Evolutionary conservation across 345 rosid species (phyloP).

Genomic region (Iberis pinnata): DNA sequence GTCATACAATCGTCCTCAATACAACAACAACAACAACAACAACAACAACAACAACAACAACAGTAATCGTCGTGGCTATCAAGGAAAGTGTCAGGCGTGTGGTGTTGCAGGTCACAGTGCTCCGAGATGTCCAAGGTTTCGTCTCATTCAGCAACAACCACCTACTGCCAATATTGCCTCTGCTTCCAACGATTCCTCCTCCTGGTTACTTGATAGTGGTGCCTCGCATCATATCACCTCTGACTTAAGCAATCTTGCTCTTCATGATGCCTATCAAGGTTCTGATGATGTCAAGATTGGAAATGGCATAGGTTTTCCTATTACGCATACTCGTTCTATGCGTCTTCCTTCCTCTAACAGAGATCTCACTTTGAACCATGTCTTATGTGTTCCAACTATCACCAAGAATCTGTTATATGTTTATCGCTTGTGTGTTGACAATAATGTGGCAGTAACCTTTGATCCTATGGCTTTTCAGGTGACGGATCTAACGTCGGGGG

Average conservation of each 20-base stretch:
- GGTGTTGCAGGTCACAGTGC: not conserved
- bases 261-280: not conserved
- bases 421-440: too few species aligned
- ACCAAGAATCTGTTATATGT: too few species aligned
- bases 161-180: too few species aligned
- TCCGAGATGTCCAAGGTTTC: not conserved
- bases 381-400: too few species aligned
- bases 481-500: too few species aligned
- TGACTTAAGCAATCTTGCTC: not conserved
- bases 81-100: not conserved
- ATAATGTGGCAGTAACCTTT: too few species aligned
- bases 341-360: too few species aligned
- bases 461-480: too few species aligned
- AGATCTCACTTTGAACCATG: too few species aligned
- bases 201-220: not conserved
- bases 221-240: not conserved
- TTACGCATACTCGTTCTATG: not conserved
- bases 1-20: too few species aligned
- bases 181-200: not conserved
- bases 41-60: too few species aligned
- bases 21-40: too few species aligned
- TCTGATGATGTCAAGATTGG: not conserved
- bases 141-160: not conserved
- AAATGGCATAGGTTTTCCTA: not conserved
- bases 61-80: not conserved